Conservation (phyloP, 2,329 filamentous ascomycete genomes). For the Penicillium sp. region DNA sequence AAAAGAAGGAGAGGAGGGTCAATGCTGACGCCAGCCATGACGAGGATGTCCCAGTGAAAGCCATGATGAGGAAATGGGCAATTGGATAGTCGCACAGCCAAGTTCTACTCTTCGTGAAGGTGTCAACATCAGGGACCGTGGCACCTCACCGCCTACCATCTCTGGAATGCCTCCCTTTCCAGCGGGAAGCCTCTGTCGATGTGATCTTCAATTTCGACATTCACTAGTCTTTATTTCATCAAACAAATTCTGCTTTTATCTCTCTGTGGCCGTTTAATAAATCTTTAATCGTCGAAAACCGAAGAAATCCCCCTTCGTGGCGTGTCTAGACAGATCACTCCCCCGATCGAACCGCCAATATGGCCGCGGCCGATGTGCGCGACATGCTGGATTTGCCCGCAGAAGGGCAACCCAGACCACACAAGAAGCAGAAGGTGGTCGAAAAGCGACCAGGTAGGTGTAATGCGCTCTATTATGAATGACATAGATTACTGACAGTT, state of each 20-base stretch:
- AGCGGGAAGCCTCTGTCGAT: constrained; percentile 16
- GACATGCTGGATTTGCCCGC: constrained; percentile 79
- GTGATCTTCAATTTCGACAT: constrained; percentile 7
- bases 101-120: constrained; percentile 12
- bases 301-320: neutral
- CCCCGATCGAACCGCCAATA: constrained; percentile 37
- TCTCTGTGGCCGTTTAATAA: neutral
- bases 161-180: constrained; percentile 23
- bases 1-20: constrained; percentile 64
- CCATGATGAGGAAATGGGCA: constrained; percentile 29
- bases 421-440: constrained; percentile 72
- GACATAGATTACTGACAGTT: neutral
- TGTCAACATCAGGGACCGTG: constrained; percentile 26
- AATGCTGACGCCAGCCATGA: constrained; percentile 47
- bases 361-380: constrained; percentile 78
- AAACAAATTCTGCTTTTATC: constrained; percentile 3
- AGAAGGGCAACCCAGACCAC: constrained; percentile 57
- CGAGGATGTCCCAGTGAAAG: constrained; percentile 30
- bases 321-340: neutral
- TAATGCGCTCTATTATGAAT: neutral
- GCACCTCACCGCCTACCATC: constrained; percentile 21
- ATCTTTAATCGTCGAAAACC: neutral
- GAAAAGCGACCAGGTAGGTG: constrained; percentile 55
- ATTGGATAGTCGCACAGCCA: constrained; percentile 13
- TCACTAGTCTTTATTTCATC: constrained; percentile 10